Evolutionary conservation across 2,329 filamentous ascomycete genomes (phyloP), one percentile per base, ranked within the genome.

Genomic region (Bipolaris gigantea): DNA sequence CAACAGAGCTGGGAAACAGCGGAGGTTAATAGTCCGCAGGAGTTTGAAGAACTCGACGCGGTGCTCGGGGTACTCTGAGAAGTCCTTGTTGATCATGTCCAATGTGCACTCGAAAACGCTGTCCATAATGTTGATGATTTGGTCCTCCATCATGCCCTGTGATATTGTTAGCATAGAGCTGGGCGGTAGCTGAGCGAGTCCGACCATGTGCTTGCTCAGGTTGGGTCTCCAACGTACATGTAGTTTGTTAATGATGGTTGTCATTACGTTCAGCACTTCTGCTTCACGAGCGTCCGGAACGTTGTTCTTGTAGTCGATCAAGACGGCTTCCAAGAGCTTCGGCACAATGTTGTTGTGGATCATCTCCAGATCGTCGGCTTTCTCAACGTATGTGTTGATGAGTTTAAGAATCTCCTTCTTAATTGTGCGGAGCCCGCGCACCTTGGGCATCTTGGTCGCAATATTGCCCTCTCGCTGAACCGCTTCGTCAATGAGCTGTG

Each of bases 41-140:
- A 99, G 85, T 76, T 96, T 97, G 84, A 99, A 99, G 77, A 99
- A 99, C 75, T 97, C 93, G n/a, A 99, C 94, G 53, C 95, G 89
- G 73, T 99, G 94, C 75, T 99, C 94, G 0, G 94, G 94, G 75
- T 96, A 99, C 73, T 99, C 94, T 42, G 95, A 97, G 77, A 99
- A 99, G 76, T 99, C 94, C 79, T 99, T 99, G 85, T 97, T 99
- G 79, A 99, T 99, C 94, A 99, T 99, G 69, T 96, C 92, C 52
- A 99, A 81, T 3, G 94, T 99, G 80, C 93, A 97, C 76, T 97
- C 93, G 69, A 99, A 99, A 23, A 99, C 91, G 64, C 93, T 95
- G 75, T 97, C 92, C 90, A 99, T 96, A 70, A 99, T 97, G 44
- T 88, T 88, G 9, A 94, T 92, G 39, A 99, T 91, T 76, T 97